Conservation (phyloP, 352 stramenopile genomes). For the Globisporangium spiculum region DNA sequence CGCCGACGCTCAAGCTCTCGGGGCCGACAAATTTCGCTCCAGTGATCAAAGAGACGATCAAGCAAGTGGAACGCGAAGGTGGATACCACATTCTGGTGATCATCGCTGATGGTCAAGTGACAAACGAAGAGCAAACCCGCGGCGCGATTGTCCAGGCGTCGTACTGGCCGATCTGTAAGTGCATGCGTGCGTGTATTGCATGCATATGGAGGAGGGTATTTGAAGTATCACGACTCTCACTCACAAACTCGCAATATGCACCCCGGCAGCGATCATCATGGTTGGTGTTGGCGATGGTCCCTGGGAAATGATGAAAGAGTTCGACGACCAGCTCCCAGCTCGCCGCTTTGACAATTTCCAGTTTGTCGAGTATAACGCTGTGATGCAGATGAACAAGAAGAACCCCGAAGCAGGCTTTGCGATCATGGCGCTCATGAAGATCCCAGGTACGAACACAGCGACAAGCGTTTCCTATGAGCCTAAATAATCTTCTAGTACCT, state of each 20-base stretch:
- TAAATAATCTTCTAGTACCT: too few relatives aligned
- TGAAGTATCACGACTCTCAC: too few relatives aligned
- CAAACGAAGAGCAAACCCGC: conserved; percentile 49
- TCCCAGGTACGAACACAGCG: conserved; percentile 44
- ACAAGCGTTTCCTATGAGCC: not conserved
- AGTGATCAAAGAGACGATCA: conserved; percentile 61
- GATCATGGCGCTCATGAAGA: conserved; percentile 72
- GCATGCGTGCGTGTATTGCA: too few relatives aligned
- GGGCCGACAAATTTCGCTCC: too few relatives aligned
- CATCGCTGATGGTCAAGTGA: conserved; percentile 63
- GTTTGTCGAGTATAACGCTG: conserved; percentile 69
- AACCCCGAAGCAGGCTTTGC: conserved; percentile 69
- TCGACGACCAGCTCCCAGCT: conserved; percentile 64
- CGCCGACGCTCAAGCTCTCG: conserved; percentile 52
- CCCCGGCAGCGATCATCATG: conserved; percentile 42
- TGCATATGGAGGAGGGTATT: too few relatives aligned
- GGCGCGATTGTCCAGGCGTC: conserved; percentile 67
- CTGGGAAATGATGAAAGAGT: conserved; percentile 77
- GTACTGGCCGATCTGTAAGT: conserved; percentile 57
- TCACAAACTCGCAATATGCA: too few relatives aligned
- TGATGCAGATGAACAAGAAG: conserved; percentile 64
- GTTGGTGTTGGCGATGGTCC: conserved; percentile 75
- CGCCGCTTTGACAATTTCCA: conserved; percentile 84
- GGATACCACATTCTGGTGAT: conserved; percentile 82
- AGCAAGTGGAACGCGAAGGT: conserved; percentile 31